phyloP scores from a whole-genome alignment of 306 rosid species.

The Quercus gilva region DNA sequence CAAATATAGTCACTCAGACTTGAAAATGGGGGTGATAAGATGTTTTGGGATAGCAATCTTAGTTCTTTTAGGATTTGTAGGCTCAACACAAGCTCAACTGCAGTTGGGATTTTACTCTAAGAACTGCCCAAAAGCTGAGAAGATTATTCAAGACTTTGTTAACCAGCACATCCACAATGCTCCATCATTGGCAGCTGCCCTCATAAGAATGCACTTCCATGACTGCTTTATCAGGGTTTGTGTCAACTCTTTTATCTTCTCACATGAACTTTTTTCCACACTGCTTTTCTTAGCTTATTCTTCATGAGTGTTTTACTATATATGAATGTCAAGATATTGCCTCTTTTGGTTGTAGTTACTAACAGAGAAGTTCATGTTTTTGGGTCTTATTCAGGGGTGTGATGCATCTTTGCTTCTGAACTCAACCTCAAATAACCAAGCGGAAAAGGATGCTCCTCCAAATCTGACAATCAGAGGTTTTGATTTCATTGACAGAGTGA shows the following conservation, averaged over 20 bases:
- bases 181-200: constrained; percentile 80
- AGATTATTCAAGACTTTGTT: constrained; percentile 51
- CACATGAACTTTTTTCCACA: background rate
- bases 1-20: background rate
- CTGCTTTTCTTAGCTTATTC: no score
- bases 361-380: no score
- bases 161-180: constrained; percentile 49
- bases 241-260: background rate
- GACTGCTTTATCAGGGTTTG: constrained; percentile 81
- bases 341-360: no score
- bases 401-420: no score
- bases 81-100: constrained; percentile 52
- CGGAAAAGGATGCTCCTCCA: no score
- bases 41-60: constrained; percentile 27
- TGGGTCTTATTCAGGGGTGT: no score
- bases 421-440: no score
- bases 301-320: no score
- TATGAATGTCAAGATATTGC: no score
- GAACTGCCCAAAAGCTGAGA: constrained; percentile 74
- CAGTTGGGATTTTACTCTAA: constrained; percentile 46
- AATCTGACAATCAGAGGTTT: no score
- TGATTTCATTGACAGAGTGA: no score
- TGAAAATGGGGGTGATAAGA: constrained; percentile 40
- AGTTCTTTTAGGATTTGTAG: constrained; percentile 40
- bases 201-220: constrained; percentile 79